Conservation (phyloP, 805 yeast genomes). For the Starmera pachycereana region DNA sequence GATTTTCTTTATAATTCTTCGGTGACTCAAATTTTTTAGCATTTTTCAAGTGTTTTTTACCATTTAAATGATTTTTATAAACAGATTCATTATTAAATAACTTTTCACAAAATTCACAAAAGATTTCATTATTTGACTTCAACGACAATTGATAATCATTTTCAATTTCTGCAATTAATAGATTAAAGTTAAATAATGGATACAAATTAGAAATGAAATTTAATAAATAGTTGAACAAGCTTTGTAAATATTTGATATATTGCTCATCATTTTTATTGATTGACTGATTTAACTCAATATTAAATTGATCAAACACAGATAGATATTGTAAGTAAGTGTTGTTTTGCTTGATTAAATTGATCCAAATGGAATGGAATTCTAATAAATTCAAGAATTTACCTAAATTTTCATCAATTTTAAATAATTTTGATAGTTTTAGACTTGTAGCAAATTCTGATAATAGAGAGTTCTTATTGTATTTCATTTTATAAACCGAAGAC, state of each 20-base stretch:
- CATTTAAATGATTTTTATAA: slow-evolving; percentile 55
- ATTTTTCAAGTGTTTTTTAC: slow-evolving; percentile 66
- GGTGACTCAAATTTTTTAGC: slow-evolving; percentile 5
- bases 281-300: slow-evolving; percentile 14
- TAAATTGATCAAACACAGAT: slow-evolving; percentile 31
- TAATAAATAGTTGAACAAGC: slow-evolving; percentile 39
- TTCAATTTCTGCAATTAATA: slow-evolving; percentile 12
- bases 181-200: slow-evolving; percentile 36
- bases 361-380: slow-evolving; percentile 40
- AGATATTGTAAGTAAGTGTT: slow-evolving; percentile 43
- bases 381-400: slow-evolving; percentile 58
- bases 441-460: slow-evolving; percentile 41
- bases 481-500: slow-evolving; percentile 11
- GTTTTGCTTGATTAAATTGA: slow-evolving; percentile 30
- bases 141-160: slow-evolving; percentile 5
- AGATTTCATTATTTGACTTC: slow-evolving; percentile 23
- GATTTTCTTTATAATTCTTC: neutral
- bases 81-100: slow-evolving; percentile 55
- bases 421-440: slow-evolving; percentile 37
- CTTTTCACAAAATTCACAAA: slow-evolving; percentile 57
- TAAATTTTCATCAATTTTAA: slow-evolving; percentile 48
- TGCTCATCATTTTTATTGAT: slow-evolving; percentile 17
- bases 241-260: slow-evolving; percentile 35
- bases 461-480: slow-evolving; percentile 17
- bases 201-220: slow-evolving; percentile 35